Base-by-base conservation (phyloP, 1,139 yeast species). In the Debaryomyces coudertii region DNA sequence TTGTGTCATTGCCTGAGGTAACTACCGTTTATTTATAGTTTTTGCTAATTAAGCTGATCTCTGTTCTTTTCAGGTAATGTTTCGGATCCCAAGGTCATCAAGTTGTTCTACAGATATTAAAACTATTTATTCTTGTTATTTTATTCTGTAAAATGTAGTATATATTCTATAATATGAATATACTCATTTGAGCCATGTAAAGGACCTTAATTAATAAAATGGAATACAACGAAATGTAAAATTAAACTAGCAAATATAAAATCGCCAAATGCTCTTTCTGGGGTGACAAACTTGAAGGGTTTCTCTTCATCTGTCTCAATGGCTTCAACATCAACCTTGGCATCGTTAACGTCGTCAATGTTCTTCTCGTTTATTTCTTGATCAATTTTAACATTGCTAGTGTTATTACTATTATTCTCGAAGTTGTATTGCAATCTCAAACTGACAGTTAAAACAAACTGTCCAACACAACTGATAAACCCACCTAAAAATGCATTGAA, bases 401-500 rank as follows among this genome's bases (percentile, higher is more conserved):
- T 36, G 38, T 40, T 36, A 20, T 36, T 22, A 8, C 25, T 43
- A 34, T 43, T 53, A 23, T 53, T 49, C 46, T 64, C 63, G 22
- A 52, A 54, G 45, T 62, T 58, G 43, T 61, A 73, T 63, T 92
- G 97, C 60, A 92, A 77, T 58, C 99, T 77, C 60, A 93, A 76
- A 52, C 86, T 79, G 43, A 86, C 87, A 12, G 95, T 80, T 53
- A 93, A 78, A 30, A 93, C 98, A 63, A 95, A 93, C 66, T 95
- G 99, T 12, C 96, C 98, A 47, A 93, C 97, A 49, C 98, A 89
- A 33, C 90, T 76, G 48, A 87, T 81, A 62, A 93, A 93, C 0
- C 99, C 99, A 23, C 96, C 95, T 50, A 93, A 76, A 62, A 93
- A 93, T 27, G 97, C 98, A 68, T 93, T 93, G 78, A 95, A 93